Base-by-base conservation (phyloP, 2,329 filamentous ascomycete species). In the Arachnomyces sp. region DNA sequence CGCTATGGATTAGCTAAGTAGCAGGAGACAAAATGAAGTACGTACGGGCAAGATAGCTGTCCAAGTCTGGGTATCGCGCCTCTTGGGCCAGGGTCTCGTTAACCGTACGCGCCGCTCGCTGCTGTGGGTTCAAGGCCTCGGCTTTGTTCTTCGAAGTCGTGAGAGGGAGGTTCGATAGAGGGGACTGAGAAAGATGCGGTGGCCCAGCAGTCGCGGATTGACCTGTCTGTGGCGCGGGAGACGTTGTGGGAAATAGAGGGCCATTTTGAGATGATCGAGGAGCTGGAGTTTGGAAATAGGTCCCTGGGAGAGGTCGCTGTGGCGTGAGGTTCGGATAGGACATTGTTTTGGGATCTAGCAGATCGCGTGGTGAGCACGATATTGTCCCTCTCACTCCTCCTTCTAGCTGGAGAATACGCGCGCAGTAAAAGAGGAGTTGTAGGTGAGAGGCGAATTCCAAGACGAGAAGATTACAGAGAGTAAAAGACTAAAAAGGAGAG, bases 21-120 rank as follows among this genome's bases (percentile, higher is more conserved):
- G 25, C 28, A 21, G 18, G 16, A 12, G 17, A 15, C 8, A 38
- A 17, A 11, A 32, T 31, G n/a, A 30, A 40, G 36, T 39, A 75
- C 86, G 73, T 72, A 92, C 88, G 86, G 65, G 82, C 79, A 54
- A 93, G 80, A 66, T 95, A 95, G 43, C 78, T 84, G 61, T 96
- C 90, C 13, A 98, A 70, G 48, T 94, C 86, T 5, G 89, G 89
- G 57, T 87, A 98, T 56, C 78, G 79, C 53, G 81, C 79, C 57
- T 96, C 90, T 44, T 75, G 72, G 44, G 78, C 72, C 33, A 96
- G 68, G 33, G 84, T 82, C 49, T 80, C 76, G 62, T 94, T 94
- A 61, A 98, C 82, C 14, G 84, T 89, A 49, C 74, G 75, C 34
- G 88, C 86, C 14, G 87, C 92, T 62, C 86, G 84, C 50, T 85